phyloP scores from a whole-genome alignment of 257 asterid species.

The Solanum gandarillasii region DNA sequence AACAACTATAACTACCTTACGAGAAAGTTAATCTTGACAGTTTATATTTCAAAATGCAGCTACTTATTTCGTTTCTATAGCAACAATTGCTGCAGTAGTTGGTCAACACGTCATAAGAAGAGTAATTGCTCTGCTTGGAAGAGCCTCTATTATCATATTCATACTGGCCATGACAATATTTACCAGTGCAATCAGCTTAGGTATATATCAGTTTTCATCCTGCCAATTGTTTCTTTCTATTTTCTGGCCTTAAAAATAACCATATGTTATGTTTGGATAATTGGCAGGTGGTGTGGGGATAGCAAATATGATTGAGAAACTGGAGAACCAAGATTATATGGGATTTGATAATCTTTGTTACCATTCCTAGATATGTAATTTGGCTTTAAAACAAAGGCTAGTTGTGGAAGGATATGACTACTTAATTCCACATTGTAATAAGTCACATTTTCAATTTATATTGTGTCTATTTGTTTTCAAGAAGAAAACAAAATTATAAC shows the following conservation, averaged over 20 bases:
- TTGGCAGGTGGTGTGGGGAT: slow-evolving; percentile 31
- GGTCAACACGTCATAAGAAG: slow-evolving; percentile 27
- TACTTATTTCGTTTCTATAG: slow-evolving; percentile 17
- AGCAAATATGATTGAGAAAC: slow-evolving; percentile 21
- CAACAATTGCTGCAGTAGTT: slow-evolving; percentile 28
- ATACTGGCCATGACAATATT: slow-evolving; percentile 25
- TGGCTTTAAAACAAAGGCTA: not conserved
- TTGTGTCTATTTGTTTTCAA: not conserved
- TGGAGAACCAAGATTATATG: slow-evolving; percentile 26
- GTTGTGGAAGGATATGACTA: not conserved
- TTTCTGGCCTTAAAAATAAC: not conserved
- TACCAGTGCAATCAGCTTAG: slow-evolving; percentile 28
- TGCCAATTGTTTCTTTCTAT: not conserved
- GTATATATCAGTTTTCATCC: not conserved
- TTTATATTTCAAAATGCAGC: slow-evolving; percentile 6
- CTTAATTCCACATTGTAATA: not conserved
- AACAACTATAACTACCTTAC: not conserved
- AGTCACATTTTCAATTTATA: not conserved
- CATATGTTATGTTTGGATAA: not conserved
- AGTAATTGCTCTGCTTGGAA: slow-evolving; percentile 19
- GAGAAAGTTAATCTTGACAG: not conserved
- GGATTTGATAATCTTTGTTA: slow-evolving; percentile 25
- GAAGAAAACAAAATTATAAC: not conserved
- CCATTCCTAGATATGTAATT: not conserved
- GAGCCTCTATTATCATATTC: slow-evolving; percentile 32